Base-by-base conservation (phyloP, 192 early-diverging fungal species). In the Linderina pennispora region DNA sequence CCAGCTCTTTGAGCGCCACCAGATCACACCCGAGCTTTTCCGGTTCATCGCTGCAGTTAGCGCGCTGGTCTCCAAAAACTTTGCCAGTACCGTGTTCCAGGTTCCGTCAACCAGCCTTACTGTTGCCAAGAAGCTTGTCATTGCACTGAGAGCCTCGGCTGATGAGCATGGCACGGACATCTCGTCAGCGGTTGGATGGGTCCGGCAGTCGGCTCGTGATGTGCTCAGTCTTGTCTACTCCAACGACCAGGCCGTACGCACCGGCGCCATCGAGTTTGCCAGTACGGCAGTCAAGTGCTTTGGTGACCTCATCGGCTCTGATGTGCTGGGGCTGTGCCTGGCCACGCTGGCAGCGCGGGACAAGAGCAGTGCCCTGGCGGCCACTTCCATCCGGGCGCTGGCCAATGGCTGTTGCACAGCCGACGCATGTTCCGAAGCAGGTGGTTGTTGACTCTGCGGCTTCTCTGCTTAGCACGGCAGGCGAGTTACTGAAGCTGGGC, bases 31-130 rank as follows among this genome's bases (percentile, higher is more conserved):
- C n/a, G 36, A 40, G n/a, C 55, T 47, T 9, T 38, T 32, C 19
- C 40, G 39, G 32, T 61, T 68, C 21, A n/a, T 61, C 19, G 25
- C 41, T 10, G 45, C 31, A 4, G 26, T 40, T 24, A 56, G 45
- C 41, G 55, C 36, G 24, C 53, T 53, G 14, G 23, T 68, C 41
- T 32, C 19, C 7, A 31, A 22, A 13, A 46, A 36, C n/a, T 40
- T 51, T 4, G 47, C 57, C 3, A 68, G 65, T 53, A 53, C 44
- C 24, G 46, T 53, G 19, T 46, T 48, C 31, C 53, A 61, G 31
- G 65, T 55, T 4, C 65, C 58, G 13, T 32, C 41, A 10, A 44
- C 58, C 6, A 35, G 49, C 26, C 45, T 56, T 34, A 33, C 43
- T 18, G 58, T 51, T 1, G 53, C 58, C 0, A 33, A 39, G 5